A percentile compares a stretch with the other conserved stretches of the same genome.
phyloP scores from a whole-genome alignment of 1,284 basidiomycete species.

The Serendipita sp. region DNA sequence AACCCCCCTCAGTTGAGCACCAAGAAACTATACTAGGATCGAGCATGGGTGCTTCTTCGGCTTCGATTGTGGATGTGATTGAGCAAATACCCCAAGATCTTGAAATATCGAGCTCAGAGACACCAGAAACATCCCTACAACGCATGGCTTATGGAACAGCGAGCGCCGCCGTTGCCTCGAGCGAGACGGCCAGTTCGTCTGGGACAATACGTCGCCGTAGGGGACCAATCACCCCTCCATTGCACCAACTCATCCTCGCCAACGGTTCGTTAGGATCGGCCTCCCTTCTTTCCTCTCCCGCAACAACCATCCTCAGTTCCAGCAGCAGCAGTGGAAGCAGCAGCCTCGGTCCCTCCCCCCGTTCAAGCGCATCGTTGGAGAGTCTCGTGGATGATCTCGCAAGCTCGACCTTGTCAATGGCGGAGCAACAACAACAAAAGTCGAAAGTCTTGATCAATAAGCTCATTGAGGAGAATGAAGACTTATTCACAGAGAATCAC shows the following conservation, averaged over 20 bases:
- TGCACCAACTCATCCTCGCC: slow-evolving; percentile 2
- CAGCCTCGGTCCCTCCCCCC: not conserved
- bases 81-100: not conserved
- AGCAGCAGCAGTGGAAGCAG: not conserved
- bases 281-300: not conserved
- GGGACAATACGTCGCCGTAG: not conserved
- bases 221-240: not conserved
- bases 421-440: not conserved
- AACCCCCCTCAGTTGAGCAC: not conserved
- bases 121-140: not conserved
- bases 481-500: not conserved
- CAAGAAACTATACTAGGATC: not conserved
- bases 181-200: no score
- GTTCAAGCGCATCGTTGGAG: not conserved
- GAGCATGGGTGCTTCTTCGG: not conserved
- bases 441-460: not conserved
- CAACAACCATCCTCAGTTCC: not conserved
- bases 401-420: not conserved
- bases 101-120: not conserved
- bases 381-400: not conserved
- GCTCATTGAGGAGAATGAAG: not conserved
- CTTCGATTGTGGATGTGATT: not conserved
- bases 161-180: no score
- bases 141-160: no score
- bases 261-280: not conserved